Percentiles rank a stretch among this genome's conserved stretches.
Evolutionary conservation across 2,329 filamentous ascomycete species (phyloP).

Genomic region (Fusarium dlaminii): DNA sequence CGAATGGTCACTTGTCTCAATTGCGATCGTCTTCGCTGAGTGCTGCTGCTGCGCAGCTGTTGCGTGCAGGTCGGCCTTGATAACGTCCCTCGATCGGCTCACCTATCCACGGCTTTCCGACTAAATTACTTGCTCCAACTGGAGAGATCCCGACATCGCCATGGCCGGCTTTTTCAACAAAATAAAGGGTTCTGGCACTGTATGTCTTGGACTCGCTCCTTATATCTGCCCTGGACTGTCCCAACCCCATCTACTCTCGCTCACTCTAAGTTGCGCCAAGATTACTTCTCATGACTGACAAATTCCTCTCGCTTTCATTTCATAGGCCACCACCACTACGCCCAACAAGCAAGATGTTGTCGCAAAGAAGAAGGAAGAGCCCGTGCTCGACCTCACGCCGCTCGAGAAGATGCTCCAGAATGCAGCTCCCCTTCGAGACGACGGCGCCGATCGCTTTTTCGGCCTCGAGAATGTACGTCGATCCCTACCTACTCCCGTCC

Average conservation of each 20-base stretch:
- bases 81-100: conserved; percentile 37
- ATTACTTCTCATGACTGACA: conserved; percentile 44
- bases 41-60: conserved; percentile 50
- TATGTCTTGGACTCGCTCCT: conserved; percentile 51
- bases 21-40: conserved; percentile 43
- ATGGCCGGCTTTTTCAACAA: conserved; percentile 70
- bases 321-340: conserved; percentile 55
- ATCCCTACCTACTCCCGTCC: conserved; percentile 1
- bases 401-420: conserved; percentile 81
- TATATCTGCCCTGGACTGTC: conserved; percentile 4
- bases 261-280: conserved; percentile 27
- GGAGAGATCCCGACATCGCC: conserved; percentile 36
- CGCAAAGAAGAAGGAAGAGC: conserved; percentile 66
- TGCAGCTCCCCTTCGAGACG: conserved; percentile 80
- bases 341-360: conserved; percentile 56
- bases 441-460: conserved; percentile 98
- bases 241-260: conserved; percentile 36
- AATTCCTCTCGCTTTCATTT: conserved; percentile 36
- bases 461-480: conserved; percentile 93
- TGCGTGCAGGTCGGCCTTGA: conserved; percentile 44
- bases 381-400: conserved; percentile 67
- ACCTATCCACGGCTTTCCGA: conserved; percentile 26
- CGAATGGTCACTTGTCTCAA: conserved; percentile 40
- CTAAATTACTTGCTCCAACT: conserved; percentile 13
- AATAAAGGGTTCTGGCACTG: conserved; percentile 64